Evolutionary conservation across 495 filamentous ascomycete genomes (phyloP), one percentile per base, ranked within the genome.

Genomic region (Thozetella sp.): DNA sequence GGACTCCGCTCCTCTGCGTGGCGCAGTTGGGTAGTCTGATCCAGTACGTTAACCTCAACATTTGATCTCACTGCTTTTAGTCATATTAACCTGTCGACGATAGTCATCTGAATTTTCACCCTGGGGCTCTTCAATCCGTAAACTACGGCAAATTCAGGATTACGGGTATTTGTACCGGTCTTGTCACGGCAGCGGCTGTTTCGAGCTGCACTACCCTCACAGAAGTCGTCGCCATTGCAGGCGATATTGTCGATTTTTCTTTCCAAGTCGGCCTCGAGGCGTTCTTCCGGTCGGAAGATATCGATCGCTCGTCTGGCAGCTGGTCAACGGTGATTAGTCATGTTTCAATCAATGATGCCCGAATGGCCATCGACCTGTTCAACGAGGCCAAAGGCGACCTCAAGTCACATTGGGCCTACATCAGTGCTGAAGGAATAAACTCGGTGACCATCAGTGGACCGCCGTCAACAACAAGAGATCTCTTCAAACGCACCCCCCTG

Each of bases 151-250:
- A 78, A 30, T 74, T 71, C 22, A 66, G 72, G 55, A 57, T 80
- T n/a, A 61, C 83, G 20, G 85, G 83, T 27, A 74, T 88, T 17
- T 90, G 88, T 69, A 89, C 84, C 11, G 86, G 86, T 52, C 73
- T 87, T 24, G 67, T 91, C 54, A 80, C 88, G 2, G 85, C 85
- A 22, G 74, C 86, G 13, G 88, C 84, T 10, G 78, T 91, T 0
- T 81, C 85, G 37, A 86, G 77, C 22, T 80, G 86, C 0, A 79
- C 70, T 13, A 86, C 80, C 11, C 63, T 89, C 19, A 75, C 82
- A 20, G 86, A 88, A 34, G 72, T 93, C 1, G 68, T 91, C 17
- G 73, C 80, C 2, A 67, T 84, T 13, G 88, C 82, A n/a, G 82
- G 89, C 22, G 80, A 90, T 62, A 79, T 80, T 1, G 86, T 91